Percentiles rank a stretch among this genome's conserved stretches.
Evolutionary conservation across 306 rosid genomes (phyloP).

Genomic region (Quercus parvula): DNA sequence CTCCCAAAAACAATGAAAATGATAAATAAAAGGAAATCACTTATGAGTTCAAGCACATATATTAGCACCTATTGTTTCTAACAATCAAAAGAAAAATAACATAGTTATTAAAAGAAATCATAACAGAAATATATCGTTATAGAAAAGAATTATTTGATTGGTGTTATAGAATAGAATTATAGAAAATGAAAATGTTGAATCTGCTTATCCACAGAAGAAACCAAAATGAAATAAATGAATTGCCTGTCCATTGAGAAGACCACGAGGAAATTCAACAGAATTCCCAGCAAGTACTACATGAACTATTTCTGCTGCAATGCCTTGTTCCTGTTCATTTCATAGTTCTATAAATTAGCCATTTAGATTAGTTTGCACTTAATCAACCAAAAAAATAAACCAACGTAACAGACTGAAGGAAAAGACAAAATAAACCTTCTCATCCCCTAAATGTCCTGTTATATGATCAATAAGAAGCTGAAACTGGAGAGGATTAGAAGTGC

Average conservation of each 20-base stretch:
- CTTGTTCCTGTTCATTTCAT: conserved; percentile 65
- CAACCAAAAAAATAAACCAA: neutral
- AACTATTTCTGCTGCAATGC: conserved; percentile 79
- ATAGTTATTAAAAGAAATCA: neutral
- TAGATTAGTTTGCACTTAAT: neutral
- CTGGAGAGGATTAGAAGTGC: conserved; percentile 77
- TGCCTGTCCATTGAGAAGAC: conserved; percentile 88
- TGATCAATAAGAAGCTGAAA: conserved; percentile 94
- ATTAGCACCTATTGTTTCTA: neutral
- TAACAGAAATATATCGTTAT: neutral
- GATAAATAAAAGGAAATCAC: neutral
- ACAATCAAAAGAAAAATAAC: neutral
- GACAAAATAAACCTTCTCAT: conserved; percentile 60
- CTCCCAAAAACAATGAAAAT: neutral
- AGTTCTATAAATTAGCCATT: conserved; percentile 30
- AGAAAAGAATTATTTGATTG: neutral
- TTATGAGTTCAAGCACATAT: neutral
- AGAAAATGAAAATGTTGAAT: neutral
- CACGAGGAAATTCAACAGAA: conserved; percentile 71
- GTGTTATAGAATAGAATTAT: neutral
- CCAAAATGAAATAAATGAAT: conserved; percentile 7
- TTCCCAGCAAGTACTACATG: conserved; percentile 83
- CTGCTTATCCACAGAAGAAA: conserved; percentile 1
- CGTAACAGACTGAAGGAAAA: conserved; percentile 21
- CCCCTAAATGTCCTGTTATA: conserved; percentile 96